These are phyloP conservation scores for Chaetomiaceae sp. DNA, from an alignment of 2,329 filamentous ascomycete genomes.

Conservation along the genomic window DNA sequence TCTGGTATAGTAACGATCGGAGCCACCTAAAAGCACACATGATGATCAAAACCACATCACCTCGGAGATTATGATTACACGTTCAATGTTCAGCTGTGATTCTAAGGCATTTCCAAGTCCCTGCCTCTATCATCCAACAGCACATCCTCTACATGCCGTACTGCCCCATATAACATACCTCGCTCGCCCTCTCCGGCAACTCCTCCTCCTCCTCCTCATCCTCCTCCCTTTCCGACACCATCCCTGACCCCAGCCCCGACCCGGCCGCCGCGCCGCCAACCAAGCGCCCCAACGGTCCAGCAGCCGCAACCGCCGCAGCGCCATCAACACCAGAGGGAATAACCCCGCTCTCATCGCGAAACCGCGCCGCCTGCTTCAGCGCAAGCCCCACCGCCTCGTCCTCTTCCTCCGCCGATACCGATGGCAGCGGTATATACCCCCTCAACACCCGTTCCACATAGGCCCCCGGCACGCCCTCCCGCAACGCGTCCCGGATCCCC, in stretches of 20 bases:
- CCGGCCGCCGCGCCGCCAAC: too few species aligned
- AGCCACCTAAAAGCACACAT: too few species aligned
- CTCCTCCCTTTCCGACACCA: background rate
- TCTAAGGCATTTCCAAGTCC: too few species aligned
- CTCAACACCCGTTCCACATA: slow-evolving; percentile 56
- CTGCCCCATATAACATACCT: slow-evolving; percentile 3
- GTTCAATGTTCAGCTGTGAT: too few species aligned
- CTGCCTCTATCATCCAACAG: too few species aligned
- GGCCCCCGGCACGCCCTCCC: slow-evolving; percentile 46
- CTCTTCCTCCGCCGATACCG: background rate
- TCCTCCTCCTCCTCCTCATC: background rate
- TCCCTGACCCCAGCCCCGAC: background rate
- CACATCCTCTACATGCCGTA: background rate
- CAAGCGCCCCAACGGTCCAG: background rate
- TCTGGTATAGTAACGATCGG: too few species aligned
- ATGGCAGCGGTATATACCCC: slow-evolving; percentile 34
- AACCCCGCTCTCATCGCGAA: slow-evolving; percentile 4
- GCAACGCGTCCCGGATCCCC: slow-evolving; percentile 56
- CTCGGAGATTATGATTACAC: too few species aligned
- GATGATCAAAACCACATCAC: too few species aligned
- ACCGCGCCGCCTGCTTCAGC: slow-evolving; percentile 7
- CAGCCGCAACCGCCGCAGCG: too few species aligned
- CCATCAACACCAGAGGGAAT: too few species aligned
- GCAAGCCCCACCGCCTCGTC: background rate
- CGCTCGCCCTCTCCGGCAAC: background rate